Evolutionary conservation across 2,329 filamentous ascomycete species (phyloP).

Genomic region (Cercospora sesami): DNA sequence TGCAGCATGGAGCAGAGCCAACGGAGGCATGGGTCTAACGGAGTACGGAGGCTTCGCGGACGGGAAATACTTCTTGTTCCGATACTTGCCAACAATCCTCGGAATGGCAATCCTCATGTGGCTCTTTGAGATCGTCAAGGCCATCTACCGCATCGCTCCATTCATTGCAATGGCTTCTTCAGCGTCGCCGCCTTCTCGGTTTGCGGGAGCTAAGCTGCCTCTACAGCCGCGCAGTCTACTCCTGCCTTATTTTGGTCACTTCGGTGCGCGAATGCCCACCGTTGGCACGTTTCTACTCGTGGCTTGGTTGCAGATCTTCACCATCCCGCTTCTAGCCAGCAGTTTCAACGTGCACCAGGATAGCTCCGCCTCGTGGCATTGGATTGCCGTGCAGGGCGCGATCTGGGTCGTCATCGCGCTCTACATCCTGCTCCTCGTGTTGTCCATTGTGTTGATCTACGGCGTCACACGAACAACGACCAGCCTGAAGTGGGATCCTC

Average conservation of each 20-base stretch:
- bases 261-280: slow-evolving; percentile 66
- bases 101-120: slow-evolving; percentile 72
- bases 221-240: slow-evolving; percentile 64
- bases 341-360: slow-evolving; percentile 67
- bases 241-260: slow-evolving; percentile 66
- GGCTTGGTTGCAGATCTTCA: slow-evolving; percentile 77
- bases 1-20: slow-evolving; percentile 64
- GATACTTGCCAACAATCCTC: slow-evolving; percentile 78
- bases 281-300: slow-evolving; percentile 65
- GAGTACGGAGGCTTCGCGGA: slow-evolving; percentile 69
- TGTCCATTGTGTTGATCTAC: slow-evolving; percentile 59
- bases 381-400: slow-evolving; percentile 75
- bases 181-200: slow-evolving; percentile 58
- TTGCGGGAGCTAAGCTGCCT: slow-evolving; percentile 65
- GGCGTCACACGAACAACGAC: slow-evolving; percentile 59
- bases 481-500: slow-evolving; percentile 80
- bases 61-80: slow-evolving; percentile 78
- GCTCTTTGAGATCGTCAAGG: slow-evolving; percentile 70
- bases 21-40: slow-evolving; percentile 60
- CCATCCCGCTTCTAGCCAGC: slow-evolving; percentile 76
- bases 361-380: slow-evolving; percentile 65
- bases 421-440: slow-evolving; percentile 66
- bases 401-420: slow-evolving; percentile 75
- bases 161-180: slow-evolving; percentile 74
- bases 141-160: slow-evolving; percentile 74